Evolutionary conservation across 208 protist species (phyloP).

Genomic region (Polymyxa betae): DNA sequence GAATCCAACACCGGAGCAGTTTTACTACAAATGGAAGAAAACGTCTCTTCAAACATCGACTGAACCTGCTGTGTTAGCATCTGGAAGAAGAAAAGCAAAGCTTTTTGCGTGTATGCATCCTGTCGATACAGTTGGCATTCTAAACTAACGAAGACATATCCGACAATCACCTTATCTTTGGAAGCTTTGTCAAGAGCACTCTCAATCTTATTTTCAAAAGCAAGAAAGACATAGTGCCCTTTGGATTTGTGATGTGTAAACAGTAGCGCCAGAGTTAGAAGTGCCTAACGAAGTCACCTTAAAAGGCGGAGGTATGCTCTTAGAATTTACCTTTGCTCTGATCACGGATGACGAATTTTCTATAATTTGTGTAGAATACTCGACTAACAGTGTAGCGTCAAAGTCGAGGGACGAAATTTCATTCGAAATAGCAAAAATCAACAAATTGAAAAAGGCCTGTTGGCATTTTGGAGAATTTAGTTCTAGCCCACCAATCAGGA

Average conservation of each 20-base stretch:
- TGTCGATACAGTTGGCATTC: background rate
- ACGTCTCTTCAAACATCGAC: background rate
- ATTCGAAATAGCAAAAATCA: conserved; percentile 15
- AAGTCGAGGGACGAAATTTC: background rate
- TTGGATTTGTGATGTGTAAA: background rate
- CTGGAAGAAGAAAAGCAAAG: background rate
- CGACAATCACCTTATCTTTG: background rate
- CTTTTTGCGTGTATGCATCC: conserved; percentile 33
- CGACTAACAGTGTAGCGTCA: background rate
- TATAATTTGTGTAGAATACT: conserved; percentile 2
- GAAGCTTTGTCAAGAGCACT: background rate
- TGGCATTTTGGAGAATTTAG: conserved; percentile 24
- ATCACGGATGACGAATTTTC: conserved; percentile 30
- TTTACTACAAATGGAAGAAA: background rate
- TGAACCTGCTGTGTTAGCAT: background rate
- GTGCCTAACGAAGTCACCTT: background rate
- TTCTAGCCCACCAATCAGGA: conserved; percentile 36
- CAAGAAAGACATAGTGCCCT: background rate
- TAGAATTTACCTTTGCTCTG: background rate
- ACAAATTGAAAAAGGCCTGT: conserved; percentile 41
- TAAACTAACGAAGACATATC: background rate
- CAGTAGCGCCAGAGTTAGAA: conserved; percentile 4
- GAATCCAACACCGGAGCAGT: background rate
- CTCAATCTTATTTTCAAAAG: background rate
- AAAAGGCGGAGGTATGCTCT: background rate